Evolutionary conservation across 805 yeast genomes (phyloP).

Genomic region (Barnettozyma sp.): DNA sequence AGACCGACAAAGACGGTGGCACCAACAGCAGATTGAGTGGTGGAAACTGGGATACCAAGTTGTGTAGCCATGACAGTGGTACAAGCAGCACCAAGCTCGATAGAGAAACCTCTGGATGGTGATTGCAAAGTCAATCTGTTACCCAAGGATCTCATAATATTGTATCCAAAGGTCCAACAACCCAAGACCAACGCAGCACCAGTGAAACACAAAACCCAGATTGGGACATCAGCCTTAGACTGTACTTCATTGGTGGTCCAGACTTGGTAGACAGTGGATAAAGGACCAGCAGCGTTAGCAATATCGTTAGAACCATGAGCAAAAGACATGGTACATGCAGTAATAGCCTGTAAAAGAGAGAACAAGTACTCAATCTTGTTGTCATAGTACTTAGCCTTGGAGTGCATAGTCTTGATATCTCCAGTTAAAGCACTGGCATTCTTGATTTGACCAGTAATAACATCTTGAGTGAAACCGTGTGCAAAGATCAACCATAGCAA

Average conservation of each 20-base stretch:
- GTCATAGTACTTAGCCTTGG: constrained; percentile 57
- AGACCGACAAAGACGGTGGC: constrained; percentile 72
- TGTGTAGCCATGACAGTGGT: constrained; percentile 73
- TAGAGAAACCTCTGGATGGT: constrained; percentile 70
- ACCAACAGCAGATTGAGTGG: constrained; percentile 75
- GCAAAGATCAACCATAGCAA: constrained; percentile 41
- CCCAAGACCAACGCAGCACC: constrained; percentile 65
- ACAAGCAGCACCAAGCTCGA: constrained; percentile 73
- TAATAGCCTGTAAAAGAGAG: constrained; percentile 60
- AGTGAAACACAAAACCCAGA: constrained; percentile 65
- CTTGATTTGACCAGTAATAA: constrained; percentile 41
- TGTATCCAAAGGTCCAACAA: constrained; percentile 64
- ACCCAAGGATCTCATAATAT: constrained; percentile 64
- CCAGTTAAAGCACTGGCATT: constrained; percentile 36
- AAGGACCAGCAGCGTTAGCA: constrained; percentile 72
- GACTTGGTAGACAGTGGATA: constrained; percentile 54
- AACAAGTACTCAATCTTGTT: constrained; percentile 63
- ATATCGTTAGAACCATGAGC: constrained; percentile 82
- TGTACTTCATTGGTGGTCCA: constrained; percentile 47
- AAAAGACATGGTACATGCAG: constrained; percentile 75
- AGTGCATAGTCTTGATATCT: constrained; percentile 44
- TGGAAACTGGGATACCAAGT: constrained; percentile 63
- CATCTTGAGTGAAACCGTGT: constrained; percentile 63
- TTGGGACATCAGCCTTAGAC: constrained; percentile 51
- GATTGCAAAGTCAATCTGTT: constrained; percentile 69